Evolutionary conservation across 768 basidiomycete genomes (phyloP).

Genomic region (Lactarius tabidus): DNA sequence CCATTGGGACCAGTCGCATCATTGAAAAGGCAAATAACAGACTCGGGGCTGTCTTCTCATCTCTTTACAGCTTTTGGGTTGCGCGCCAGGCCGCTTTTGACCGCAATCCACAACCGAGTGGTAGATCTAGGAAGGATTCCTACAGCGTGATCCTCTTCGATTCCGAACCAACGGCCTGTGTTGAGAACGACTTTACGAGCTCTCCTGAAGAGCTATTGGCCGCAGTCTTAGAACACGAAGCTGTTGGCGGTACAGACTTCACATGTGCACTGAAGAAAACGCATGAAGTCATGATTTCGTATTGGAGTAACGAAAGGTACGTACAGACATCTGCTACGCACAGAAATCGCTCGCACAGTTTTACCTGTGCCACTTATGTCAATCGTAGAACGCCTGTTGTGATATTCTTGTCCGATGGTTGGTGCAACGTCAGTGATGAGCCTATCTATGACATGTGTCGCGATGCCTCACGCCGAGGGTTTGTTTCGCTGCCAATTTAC

Average conservation of each 20-base stretch:
- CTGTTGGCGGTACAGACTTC: slow-evolving; percentile 43
- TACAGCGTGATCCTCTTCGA: slow-evolving; percentile 53
- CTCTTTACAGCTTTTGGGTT: slow-evolving; percentile 52
- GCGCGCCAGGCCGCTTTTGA: slow-evolving; percentile 42
- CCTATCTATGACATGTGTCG: slow-evolving; percentile 40
- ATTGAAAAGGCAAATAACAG: slow-evolving; percentile 39
- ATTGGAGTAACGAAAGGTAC: slow-evolving; percentile 51
- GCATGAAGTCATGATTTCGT: slow-evolving; percentile 37
- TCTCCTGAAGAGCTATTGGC: slow-evolving; percentile 43
- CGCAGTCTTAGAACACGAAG: slow-evolving; percentile 33
- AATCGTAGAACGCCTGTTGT: slow-evolving; percentile 43
- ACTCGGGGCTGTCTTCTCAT: slow-evolving; percentile 55
- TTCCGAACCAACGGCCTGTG: slow-evolving; percentile 20
- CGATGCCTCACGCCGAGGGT: slow-evolving; percentile 46
- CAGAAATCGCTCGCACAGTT: too few relatives aligned
- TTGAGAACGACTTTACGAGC: slow-evolving; percentile 45
- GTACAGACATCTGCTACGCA: slow-evolving; percentile 27
- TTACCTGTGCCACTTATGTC: slow-evolving; percentile 23
- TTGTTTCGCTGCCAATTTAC: neutral
- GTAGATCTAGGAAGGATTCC: slow-evolving; percentile 42
- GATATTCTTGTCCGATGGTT: slow-evolving; percentile 55
- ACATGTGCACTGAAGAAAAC: slow-evolving; percentile 37
- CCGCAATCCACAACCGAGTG: slow-evolving; percentile 42
- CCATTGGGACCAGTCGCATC: slow-evolving; percentile 40
- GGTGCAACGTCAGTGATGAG: slow-evolving; percentile 38